Evolutionary conservation across 768 basidiomycete species (phyloP).

Genomic region (Mycena epipterygia): DNA sequence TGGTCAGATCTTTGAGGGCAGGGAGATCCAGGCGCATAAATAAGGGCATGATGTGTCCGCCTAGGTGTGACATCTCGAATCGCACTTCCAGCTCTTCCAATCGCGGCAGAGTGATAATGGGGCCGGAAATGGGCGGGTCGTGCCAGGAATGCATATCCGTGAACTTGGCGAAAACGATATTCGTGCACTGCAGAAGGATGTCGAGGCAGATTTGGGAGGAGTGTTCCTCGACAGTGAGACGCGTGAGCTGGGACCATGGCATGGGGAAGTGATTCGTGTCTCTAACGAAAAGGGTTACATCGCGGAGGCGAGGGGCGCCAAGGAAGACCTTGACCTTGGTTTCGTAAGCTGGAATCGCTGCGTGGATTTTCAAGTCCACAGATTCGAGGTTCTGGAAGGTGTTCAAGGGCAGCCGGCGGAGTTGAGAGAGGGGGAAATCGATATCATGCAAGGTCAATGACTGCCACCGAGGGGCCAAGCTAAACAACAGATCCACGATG

Average conservation of each 20-base stretch:
- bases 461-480: background rate
- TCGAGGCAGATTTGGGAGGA: conserved; percentile 1
- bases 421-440: background rate
- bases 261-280: background rate
- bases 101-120: background rate
- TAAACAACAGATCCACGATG: background rate
- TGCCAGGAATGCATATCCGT: background rate
- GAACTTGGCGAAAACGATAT: conserved; percentile 1
- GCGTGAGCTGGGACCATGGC: conserved; percentile 27
- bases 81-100: background rate
- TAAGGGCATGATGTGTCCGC: background rate
- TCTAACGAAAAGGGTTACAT: background rate
- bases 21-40: conserved; percentile 17
- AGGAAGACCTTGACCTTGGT: background rate
- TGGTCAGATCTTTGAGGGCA: background rate
- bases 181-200: conserved; percentile 9
- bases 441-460: background rate
- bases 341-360: background rate
- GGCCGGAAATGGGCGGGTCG: background rate
- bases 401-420: background rate
- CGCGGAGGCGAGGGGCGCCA: background rate
- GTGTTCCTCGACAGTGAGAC: background rate
- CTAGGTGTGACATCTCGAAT: background rate
- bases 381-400: background rate
- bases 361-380: background rate